Percentiles rank a stretch among this genome's conserved stretches.
Conservation (phyloP, 176 grass and related monocot species). For the Thinopyrum elongatum region DNA sequence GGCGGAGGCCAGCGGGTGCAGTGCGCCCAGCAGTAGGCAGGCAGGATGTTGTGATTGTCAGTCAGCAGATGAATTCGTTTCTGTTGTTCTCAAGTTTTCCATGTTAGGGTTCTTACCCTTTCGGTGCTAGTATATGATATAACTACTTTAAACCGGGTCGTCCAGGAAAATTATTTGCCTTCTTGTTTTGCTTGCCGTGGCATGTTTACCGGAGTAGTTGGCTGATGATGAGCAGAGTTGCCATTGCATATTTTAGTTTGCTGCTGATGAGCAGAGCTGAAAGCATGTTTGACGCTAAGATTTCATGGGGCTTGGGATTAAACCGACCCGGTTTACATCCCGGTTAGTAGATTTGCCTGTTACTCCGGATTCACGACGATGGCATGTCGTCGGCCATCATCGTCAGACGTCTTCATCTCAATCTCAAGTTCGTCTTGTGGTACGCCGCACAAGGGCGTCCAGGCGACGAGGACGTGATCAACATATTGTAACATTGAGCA, state of each 20-base stretch:
- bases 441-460: too few relatives aligned
- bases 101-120: background rate
- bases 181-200: background rate
- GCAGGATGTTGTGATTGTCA: background rate
- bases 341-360: too few relatives aligned
- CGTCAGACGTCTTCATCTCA: too few relatives aligned
- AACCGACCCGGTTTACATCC: too few relatives aligned
- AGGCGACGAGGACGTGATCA: too few relatives aligned
- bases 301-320: too few relatives aligned
- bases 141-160: background rate
- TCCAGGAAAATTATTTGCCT: background rate
- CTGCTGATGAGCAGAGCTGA: background rate
- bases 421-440: too few relatives aligned
- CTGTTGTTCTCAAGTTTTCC: background rate
- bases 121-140: background rate
- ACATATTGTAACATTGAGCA: too few relatives aligned
- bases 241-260: too few relatives aligned
- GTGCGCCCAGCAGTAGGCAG: constrained; percentile 74
- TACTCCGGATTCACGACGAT: too few relatives aligned
- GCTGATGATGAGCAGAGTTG: background rate
- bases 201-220: background rate
- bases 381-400: too few relatives aligned
- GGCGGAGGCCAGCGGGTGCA: constrained; percentile 74
- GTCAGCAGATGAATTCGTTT: background rate
- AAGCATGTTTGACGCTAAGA: background rate